Base-by-base conservation (phyloP, 108 stramenopile genomes). In the Skeletonema grethae region DNA sequence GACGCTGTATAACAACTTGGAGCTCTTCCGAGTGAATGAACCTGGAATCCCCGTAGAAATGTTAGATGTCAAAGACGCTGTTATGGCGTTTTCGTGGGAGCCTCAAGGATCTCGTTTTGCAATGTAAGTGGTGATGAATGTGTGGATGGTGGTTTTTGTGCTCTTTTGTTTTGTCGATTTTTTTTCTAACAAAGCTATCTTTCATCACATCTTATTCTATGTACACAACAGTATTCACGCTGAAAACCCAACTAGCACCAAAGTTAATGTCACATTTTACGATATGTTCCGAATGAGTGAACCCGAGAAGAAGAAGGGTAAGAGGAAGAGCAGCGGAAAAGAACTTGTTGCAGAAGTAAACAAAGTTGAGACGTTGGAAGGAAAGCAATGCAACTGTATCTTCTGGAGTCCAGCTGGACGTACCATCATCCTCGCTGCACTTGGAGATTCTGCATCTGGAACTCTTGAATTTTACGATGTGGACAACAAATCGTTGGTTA, bases 11-110 rank as follows among this genome's bases (percentile, higher is more conserved):
- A 87, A 93, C 81, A 95, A 96, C 67, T 87, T 99, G 67, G 96
- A 97, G 79, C 82, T 99, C 59, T 98, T 99, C 80, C 88, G 97
- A 50, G 76, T 97, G 28, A 86, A 87, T 60, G 88, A 94, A 59
- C 72, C 82, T 2, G 92, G 90, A 61, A 82, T 98, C 25, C 97
- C 98, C 9, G 96, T 98, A 29, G 98, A 97, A 75, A 96, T 96
- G 94, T 60, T 97, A 35, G 97, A 99, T 72, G 83, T 90, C 58
- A 92, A 96, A 82, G 90, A 96, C 75, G 92, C 92, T 11, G 93
- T 94, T 60, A 94, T 97, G 84, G 92, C 95, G 1, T 90, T 98
- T 65, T 83, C 84, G n/a, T 99, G 92, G 92, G 98, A 99, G 86
- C 98, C 98, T 18, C 72, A 75, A 0, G 98, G 98, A 34, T 84